These are phyloP conservation scores for Schrenkiella parvula DNA, from an alignment of 345 rosid species.

Conservation along the genomic window DNA sequence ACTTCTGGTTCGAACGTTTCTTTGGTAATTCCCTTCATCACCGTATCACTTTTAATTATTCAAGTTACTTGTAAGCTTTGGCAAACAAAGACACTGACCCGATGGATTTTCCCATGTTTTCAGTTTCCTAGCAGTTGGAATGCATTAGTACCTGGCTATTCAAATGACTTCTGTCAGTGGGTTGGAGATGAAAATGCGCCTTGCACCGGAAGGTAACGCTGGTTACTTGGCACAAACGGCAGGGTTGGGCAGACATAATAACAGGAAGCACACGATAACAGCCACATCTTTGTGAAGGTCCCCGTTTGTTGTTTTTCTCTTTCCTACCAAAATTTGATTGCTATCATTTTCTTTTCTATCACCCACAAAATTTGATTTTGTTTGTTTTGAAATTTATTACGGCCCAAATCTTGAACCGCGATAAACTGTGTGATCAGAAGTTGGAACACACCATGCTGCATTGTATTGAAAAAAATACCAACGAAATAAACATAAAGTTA, in stretches of 20 bases:
- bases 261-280: not conserved
- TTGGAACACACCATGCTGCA: not conserved
- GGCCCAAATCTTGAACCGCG: not conserved
- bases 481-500: not conserved
- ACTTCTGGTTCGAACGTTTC: constrained; percentile 8
- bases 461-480: not conserved
- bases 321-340: not conserved
- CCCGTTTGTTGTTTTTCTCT: not conserved
- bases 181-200: not conserved
- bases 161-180: constrained; percentile 17
- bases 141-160: constrained; percentile 17
- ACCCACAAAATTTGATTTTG: not conserved
- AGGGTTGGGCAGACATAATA: not conserved
- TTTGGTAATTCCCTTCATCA: not conserved
- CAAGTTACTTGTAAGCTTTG: not conserved
- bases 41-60: not conserved
- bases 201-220: constrained; percentile 8
- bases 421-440: not conserved
- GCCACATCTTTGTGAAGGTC: constrained; percentile 7
- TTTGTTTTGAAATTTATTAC: not conserved
- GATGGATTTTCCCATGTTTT: not conserved
- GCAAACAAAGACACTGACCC: constrained; percentile 14
- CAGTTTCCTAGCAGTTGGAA: not conserved
- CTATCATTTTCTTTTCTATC: not conserved
- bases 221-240: not conserved